Base-by-base conservation (phyloP, 1,139 yeast genomes). In the Candida sp. region DNA sequence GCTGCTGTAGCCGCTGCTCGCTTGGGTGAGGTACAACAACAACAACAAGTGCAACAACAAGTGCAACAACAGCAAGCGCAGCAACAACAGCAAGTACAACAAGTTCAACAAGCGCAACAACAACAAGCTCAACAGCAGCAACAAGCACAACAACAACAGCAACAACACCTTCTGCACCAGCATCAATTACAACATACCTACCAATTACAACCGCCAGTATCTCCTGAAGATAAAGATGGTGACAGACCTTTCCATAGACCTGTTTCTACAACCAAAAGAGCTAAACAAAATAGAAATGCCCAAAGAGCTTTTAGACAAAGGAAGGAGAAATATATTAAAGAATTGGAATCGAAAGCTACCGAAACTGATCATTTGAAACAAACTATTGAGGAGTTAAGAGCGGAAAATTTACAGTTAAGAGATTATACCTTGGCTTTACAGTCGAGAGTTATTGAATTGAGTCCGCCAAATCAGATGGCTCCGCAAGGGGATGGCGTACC, bases 301-400 rank as follows among this genome's bases (percentile, higher is more conserved):
- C 97, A 89, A 64, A 79, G 87, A 53, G 95, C 96, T 8, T 89
- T 88, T 66, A 76, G 97, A 58, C 83, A 81, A 57, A 75, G 96
- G 45, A 84, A 86, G 59, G 96, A 87, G 53, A 77, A 79, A 48
- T 82, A 87, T 56, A 81, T 89, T 52, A 85, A 82, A 62, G 91
- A 87, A 41, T 71, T 89, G 48, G 96, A 89, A 65, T 64, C 70
- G 33, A 82, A 82, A 58, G 87, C 87, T 5, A 73, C 75, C 39
- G 84, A 83, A 58, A 78, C 80, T 40, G 80, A 78, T 47, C 68
- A 68, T 30, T 67, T 85, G 54, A 79, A 80, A 57, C 82, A 78
- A 51, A 77, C 82, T 11, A 76, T 86, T 51, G 87, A 82, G 45
- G 79, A 76, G 21, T 72, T 87, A 51, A 74, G 81, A 44, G 75